A percentile compares a stretch with the other conserved stretches of the same genome.
phyloP scores from a whole-genome alignment of 805 yeast genomes.

The Suhomyces kilbournensis region DNA sequence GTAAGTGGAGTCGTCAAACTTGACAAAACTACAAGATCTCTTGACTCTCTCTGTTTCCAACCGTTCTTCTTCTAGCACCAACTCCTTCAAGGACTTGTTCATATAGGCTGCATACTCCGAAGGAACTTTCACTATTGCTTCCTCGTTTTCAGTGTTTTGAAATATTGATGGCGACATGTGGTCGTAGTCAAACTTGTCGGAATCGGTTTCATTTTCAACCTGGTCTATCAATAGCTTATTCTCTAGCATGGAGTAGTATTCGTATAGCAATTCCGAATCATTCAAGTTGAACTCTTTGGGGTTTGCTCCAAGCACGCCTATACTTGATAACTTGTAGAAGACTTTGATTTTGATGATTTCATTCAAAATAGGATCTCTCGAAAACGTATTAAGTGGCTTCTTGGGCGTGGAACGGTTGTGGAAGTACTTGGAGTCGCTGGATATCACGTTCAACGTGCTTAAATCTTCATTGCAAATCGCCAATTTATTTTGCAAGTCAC shows the following conservation, averaged over 20 bases:
- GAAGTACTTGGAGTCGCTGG: slow-evolving; percentile 23
- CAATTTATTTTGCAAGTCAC: slow-evolving; percentile 26
- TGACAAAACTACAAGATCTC: slow-evolving; percentile 26
- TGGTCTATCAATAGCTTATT: not conserved
- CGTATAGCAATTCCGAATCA: not conserved
- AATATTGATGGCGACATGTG: not conserved
- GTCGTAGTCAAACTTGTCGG: not conserved
- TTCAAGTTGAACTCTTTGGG: slow-evolving; percentile 21
- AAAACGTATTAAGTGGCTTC: slow-evolving; percentile 17
- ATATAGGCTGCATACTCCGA: slow-evolving; percentile 19
- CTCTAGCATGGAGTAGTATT: slow-evolving; percentile 3
- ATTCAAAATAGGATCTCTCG: slow-evolving; percentile 31
- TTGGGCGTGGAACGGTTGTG: slow-evolving; percentile 12
- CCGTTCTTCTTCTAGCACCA: slow-evolving; percentile 18
- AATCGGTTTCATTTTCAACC: not conserved
- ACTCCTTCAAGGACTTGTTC: slow-evolving; percentile 21
- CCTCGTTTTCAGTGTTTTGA: slow-evolving; percentile 9
- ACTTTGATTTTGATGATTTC: slow-evolving; percentile 31
- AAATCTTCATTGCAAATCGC: slow-evolving; percentile 21
- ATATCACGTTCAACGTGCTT: slow-evolving; percentile 24
- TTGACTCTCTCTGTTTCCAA: slow-evolving; percentile 21
- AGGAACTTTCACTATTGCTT: slow-evolving; percentile 13
- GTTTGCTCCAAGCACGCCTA: slow-evolving; percentile 34
- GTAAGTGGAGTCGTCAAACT: slow-evolving; percentile 17
- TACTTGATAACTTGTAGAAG: slow-evolving; percentile 30